These are phyloP conservation scores for Saccharomycopsis babjevae DNA, from an alignment of 805 yeast genomes.

Conservation along the genomic window DNA sequence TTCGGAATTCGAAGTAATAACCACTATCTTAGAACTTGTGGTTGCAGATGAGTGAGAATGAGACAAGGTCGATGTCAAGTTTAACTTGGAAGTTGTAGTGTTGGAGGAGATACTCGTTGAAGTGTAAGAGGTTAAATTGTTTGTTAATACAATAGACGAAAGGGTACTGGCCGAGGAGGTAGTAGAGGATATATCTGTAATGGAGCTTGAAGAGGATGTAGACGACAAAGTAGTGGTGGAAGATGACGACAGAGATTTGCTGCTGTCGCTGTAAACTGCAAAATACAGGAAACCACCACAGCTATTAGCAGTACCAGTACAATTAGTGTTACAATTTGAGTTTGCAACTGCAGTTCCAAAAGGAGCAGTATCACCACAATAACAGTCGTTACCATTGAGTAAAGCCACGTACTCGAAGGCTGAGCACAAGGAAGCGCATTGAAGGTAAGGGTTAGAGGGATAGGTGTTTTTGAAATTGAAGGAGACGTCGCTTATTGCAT, in stretches of 20 bases:
- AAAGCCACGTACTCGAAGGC: constrained; percentile 31
- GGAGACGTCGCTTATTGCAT: constrained; percentile 15
- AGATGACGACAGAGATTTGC: not conserved
- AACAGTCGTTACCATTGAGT: constrained; percentile 29
- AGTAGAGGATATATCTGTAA: not conserved
- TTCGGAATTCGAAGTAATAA: constrained; percentile 15
- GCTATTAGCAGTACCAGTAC: constrained; percentile 28
- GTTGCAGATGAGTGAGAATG: constrained; percentile 10
- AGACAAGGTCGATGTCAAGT: not conserved
- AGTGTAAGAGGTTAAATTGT: constrained; percentile 9
- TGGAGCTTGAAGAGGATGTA: not conserved
- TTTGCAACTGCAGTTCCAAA: constrained; percentile 18
- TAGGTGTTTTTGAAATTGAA: constrained; percentile 15
- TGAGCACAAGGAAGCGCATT: constrained; percentile 23
- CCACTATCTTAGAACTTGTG: constrained; percentile 9
- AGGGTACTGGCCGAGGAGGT: not conserved
- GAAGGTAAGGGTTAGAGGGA: constrained; percentile 8
- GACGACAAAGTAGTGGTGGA: constrained; percentile 6
- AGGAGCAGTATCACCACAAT: constrained; percentile 30
- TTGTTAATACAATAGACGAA: constrained; percentile 2
- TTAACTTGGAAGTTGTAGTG: constrained; percentile 4
- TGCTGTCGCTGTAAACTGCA: constrained; percentile 17
- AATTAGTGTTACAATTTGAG: constrained; percentile 25
- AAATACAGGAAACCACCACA: constrained; percentile 33
- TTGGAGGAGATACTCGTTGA: constrained; percentile 14